Conservation (phyloP, 2,329 filamentous ascomycete species). For the Thelonectria rubi region DNA sequence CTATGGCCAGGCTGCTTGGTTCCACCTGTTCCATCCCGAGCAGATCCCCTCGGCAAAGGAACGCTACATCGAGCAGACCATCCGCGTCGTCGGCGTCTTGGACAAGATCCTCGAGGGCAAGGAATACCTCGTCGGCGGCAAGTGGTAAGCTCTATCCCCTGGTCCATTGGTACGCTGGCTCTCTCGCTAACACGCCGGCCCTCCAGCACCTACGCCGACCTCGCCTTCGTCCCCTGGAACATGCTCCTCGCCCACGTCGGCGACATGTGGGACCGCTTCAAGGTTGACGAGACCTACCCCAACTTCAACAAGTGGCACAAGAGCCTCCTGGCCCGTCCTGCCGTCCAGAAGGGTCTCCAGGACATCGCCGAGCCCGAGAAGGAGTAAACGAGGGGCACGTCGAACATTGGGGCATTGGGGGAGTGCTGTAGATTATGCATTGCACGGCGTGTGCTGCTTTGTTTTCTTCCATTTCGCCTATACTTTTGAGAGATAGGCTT, state of each 20-base stretch:
- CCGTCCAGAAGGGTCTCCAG: constrained; percentile 31
- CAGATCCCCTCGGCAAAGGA: constrained; percentile 43
- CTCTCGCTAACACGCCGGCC: not conserved
- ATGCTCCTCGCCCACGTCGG: constrained; percentile 23
- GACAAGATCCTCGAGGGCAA: constrained; percentile 46
- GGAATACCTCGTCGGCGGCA: constrained; percentile 49
- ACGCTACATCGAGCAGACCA: constrained; percentile 44
- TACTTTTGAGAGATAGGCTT: not conserved
- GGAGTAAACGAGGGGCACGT: not conserved
- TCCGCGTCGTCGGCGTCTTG: constrained; percentile 46
- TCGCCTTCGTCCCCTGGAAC: constrained; percentile 48
- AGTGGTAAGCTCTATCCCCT: constrained; percentile 38
- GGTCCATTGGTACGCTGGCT: not conserved
- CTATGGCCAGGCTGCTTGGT: constrained; percentile 48
- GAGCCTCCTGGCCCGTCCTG: constrained; percentile 44
- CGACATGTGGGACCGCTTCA: constrained; percentile 34
- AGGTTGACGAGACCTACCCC: constrained; percentile 47
- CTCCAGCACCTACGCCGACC: constrained; percentile 47
- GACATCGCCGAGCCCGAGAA: not conserved
- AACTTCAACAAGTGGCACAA: constrained; percentile 49
- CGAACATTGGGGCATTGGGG: too few relatives aligned
- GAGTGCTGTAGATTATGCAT: not conserved
- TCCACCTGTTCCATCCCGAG: constrained; percentile 42
- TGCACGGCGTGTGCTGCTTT: constrained; percentile 9
- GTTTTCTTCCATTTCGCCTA: not conserved